Percentiles rank a stretch among this genome's conserved stretches.
phyloP scores from a whole-genome alignment of 2,329 filamentous ascomycete genomes.

The Alternaria tenuissima region DNA sequence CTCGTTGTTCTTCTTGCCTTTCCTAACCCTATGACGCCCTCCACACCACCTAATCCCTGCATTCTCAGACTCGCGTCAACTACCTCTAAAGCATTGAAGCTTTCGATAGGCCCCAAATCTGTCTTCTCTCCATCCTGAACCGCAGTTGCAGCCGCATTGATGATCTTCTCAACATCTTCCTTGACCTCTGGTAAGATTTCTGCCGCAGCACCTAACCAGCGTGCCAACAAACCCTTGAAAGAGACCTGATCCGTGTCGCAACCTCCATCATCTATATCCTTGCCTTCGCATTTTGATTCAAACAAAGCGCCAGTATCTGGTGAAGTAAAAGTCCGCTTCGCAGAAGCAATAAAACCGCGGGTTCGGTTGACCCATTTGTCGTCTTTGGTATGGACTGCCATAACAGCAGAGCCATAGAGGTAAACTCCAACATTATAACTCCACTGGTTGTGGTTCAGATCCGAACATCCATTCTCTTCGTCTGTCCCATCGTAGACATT shows the following conservation, averaged over 20 bases:
- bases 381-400: slow-evolving; percentile 29
- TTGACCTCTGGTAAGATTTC: slow-evolving; percentile 28
- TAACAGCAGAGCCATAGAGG: slow-evolving; percentile 58
- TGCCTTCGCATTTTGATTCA: slow-evolving; percentile 70
- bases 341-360: slow-evolving; percentile 48
- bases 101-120: slow-evolving; percentile 20
- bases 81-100: slow-evolving; percentile 28
- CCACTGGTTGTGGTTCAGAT: slow-evolving; percentile 54
- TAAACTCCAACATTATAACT: slow-evolving; percentile 61
- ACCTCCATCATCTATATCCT: slow-evolving; percentile 26
- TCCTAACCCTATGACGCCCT: slow-evolving; percentile 24
- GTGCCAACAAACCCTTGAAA: slow-evolving; percentile 63
- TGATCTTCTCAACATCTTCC: slow-evolving; percentile 21
- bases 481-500: slow-evolving; percentile 63
- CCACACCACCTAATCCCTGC: slow-evolving; percentile 23
- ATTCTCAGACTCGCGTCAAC: slow-evolving; percentile 27
- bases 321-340: slow-evolving; percentile 31
- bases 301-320: slow-evolving; percentile 45
- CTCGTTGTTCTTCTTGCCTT: slow-evolving; percentile 4
- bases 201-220: slow-evolving; percentile 40
- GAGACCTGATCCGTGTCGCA: slow-evolving; percentile 74
- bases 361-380: slow-evolving; percentile 31
- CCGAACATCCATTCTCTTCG: slow-evolving; percentile 54
- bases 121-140: slow-evolving; percentile 16
- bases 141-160: slow-evolving; percentile 19